phyloP scores from a whole-genome alignment of 2,329 filamentous ascomycete genomes.

The Talaromyces sp. region DNA sequence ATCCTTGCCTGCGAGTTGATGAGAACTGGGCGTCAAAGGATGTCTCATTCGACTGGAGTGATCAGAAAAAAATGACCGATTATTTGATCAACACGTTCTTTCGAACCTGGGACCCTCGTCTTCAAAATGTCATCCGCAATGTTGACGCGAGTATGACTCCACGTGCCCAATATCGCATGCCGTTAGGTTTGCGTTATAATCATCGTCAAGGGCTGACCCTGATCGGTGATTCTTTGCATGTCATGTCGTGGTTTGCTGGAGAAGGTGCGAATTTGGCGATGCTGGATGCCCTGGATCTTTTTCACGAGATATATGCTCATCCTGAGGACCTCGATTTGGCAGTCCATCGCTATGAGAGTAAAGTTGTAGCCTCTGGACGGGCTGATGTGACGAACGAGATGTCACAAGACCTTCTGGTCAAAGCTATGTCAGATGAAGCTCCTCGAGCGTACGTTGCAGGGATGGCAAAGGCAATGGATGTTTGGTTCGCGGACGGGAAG shows the following conservation, averaged over 20 bases:
- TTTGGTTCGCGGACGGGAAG: not conserved
- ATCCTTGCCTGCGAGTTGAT: not conserved
- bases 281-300: slow-evolving; percentile 8
- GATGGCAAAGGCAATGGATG: not conserved
- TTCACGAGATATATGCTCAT: not conserved
- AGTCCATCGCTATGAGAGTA: not conserved
- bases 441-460: not conserved
- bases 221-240: slow-evolving; percentile 27
- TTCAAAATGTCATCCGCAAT: slow-evolving; percentile 17
- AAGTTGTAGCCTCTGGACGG: not conserved
- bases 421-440: not conserved
- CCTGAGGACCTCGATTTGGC: not conserved
- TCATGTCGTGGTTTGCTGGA: slow-evolving; percentile 29
- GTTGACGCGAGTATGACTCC: slow-evolving; percentile 8
- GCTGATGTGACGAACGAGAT: not conserved
- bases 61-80: not conserved
- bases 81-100: not conserved
- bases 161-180: slow-evolving; percentile 24
- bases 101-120: slow-evolving; percentile 15
- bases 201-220: slow-evolving; percentile 23
- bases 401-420: not conserved
- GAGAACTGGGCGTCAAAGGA: not conserved
- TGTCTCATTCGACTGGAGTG: not conserved
- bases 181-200: slow-evolving; percentile 23
- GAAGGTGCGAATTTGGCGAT: slow-evolving; percentile 22